Base-by-base conservation (phyloP, 73 alveolate genomes). In the Paramecium primaurelia region DNA sequence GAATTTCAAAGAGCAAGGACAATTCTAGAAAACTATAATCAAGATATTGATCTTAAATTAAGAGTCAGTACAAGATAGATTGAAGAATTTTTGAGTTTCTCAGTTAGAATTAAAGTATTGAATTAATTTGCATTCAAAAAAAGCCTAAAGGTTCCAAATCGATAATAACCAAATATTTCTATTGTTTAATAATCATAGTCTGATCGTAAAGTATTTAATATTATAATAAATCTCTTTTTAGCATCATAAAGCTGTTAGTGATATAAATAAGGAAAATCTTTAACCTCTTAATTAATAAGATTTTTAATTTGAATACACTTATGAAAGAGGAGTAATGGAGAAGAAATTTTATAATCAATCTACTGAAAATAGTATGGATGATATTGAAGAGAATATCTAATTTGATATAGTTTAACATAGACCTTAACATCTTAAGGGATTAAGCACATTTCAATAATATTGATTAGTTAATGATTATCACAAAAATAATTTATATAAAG, bases 51-150 rank as follows among this genome's bases (percentile, higher is more conserved):
- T 30, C 49, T 71, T 1, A 71, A 71, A 71, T 77, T 77, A 40
- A 38, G 49, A 20, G 38, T 44, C 22, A 18, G 71, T 44, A 16
- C 40, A n/a, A 77, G 28, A 38, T 3, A 40, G 22, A 40, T 77
- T 40, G 89, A 77, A 40, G 89, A 77, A 44, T 77, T 77, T 30
- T 38, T 77, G 18, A 40, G 59, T 10, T 77, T 77, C 42, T 18
- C 89, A 3, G 71, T 77, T 22, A 12, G 47, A 12, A 34, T 77
- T 2, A 77, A 77, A 38, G 89, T 77, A 10, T 38, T 77, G 6
- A 77, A 77, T 77, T 25, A 77, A 44, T 77, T 77, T 77, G 25
- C 40, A 8, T 77, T 77, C 40, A 77, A 77, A 30, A 77, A 77
- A 77, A 40, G 71, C 40, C 9, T 77, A 1, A 77, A 77, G 22